Base-by-base conservation (phyloP, 306 rosid species). In the Elaeagnus macrophylla region DNA sequence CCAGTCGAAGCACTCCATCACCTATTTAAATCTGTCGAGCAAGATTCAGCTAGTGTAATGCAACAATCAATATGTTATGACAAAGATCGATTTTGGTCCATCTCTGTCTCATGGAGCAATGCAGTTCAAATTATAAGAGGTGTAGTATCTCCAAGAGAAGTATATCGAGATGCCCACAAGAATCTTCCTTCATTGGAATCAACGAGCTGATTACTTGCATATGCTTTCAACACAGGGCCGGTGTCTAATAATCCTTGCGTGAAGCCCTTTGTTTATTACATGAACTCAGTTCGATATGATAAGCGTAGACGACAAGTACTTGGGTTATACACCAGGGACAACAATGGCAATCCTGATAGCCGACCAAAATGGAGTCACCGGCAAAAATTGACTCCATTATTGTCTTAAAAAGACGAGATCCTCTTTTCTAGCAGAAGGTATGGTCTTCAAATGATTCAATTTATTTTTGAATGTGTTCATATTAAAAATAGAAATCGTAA, bases 21-120 rank as follows among this genome's bases (percentile, higher is more conserved):
- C 40, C 72, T 91, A 3, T 84, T 81, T 83, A 56, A 70, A 44
- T 65, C 99, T 0, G 41, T 74, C 37, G 67, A 63, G 14, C 74
- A 70, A 5, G 96, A 91, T 67, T 87, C 99, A 0, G 76, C 75
- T 0, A 93, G 93, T 71, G 68, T 93, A 58, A 80, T 84, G 79
- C 99, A 93, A 54, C 96, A 93, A 68, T 84, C 99, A 51, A 93
- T 93, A 51, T 84, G 96, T 72, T 87, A 93, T 12, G 94, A 82
- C 70, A 82, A 70, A 54, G 67, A 12, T 32, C 81, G 67, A 7
- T 56, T 53, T 16, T 87, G 96, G 99, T 87, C 99, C 41, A 75
- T 93, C 58, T 84, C 95, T 16, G 53, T 87, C 13, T 93, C 99
- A 0, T 93, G 94, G 95, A 95, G 99, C 5, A 82, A 75, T 11